phyloP scores from a whole-genome alignment of 2,329 filamentous ascomycete species.

The Aspergillus novoparasiticus region DNA sequence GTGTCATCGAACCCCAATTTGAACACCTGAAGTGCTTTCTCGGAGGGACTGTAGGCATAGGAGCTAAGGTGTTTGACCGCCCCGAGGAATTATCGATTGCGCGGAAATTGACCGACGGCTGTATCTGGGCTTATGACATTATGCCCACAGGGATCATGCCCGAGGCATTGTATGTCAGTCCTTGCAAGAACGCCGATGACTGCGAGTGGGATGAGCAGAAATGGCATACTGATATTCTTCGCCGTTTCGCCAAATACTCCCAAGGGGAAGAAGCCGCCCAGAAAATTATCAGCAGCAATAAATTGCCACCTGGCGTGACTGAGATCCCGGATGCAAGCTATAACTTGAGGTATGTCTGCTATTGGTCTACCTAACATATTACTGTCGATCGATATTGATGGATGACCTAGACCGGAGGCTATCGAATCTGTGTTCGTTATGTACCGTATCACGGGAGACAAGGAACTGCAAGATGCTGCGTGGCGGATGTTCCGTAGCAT shows the following conservation, averaged over 20 bases:
- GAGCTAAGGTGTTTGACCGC: conserved; percentile 59
- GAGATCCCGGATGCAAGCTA: conserved; percentile 31
- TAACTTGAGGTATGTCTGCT: conserved; percentile 30
- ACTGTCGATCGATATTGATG: not conserved
- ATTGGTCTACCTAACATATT: not conserved
- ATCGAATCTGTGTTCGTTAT: conserved; percentile 65
- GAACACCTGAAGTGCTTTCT: conserved; percentile 64
- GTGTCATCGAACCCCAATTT: conserved; percentile 40
- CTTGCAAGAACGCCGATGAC: conserved; percentile 47
- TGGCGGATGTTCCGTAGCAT: conserved; percentile 55
- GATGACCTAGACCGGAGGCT: conserved; percentile 52
- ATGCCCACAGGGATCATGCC: conserved; percentile 64
- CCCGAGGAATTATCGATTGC: conserved; percentile 59
- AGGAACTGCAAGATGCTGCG: conserved; percentile 47
- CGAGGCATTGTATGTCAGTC: conserved; percentile 56
- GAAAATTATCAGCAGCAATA: conserved; percentile 21
- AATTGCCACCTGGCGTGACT: conserved; percentile 32
- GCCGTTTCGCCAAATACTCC: conserved; percentile 18
- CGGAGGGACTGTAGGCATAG: conserved; percentile 64
- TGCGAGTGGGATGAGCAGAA: conserved; percentile 59
- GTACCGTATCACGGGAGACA: conserved; percentile 61
- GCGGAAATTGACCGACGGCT: conserved; percentile 60
- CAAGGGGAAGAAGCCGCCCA: conserved; percentile 23
- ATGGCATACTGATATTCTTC: conserved; percentile 35
- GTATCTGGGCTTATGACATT: conserved; percentile 63